phyloP scores from a whole-genome alignment of 208 protist genomes.

The Leishmania arabica region DNA sequence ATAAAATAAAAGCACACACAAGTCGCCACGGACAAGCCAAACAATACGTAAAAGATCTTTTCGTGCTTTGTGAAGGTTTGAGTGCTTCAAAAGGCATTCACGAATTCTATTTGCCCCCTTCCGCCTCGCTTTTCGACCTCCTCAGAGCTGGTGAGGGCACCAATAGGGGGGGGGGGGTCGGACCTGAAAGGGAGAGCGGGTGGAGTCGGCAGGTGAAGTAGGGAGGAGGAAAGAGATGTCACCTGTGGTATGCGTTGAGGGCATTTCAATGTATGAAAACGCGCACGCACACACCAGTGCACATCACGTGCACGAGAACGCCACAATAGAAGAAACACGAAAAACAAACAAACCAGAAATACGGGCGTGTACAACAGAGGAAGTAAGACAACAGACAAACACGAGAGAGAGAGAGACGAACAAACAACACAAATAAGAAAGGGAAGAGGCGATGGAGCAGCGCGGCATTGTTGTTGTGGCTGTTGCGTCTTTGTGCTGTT shows the following conservation, averaged over 20 bases:
- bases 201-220: not conserved
- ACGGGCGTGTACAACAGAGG: slow-evolving; percentile 1
- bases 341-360: slow-evolving; percentile 1
- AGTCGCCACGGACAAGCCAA: not conserved
- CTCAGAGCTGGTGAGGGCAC: not conserved
- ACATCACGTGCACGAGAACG: slow-evolving; percentile 6
- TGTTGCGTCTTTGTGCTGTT: not conserved
- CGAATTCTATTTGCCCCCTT: not conserved
- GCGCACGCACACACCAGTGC: not conserved
- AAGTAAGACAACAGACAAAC: slow-evolving; percentile 14
- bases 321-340: slow-evolving; percentile 8
- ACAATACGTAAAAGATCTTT: not conserved
- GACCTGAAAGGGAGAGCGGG: not conserved
- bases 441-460: not conserved
- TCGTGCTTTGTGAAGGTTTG: not conserved
- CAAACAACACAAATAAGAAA: not conserved
- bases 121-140: not conserved
- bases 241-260: not conserved
- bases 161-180: not conserved
- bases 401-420: not conserved
- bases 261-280: not conserved
- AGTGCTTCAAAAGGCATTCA: slow-evolving; percentile 8
- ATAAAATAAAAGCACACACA: not conserved
- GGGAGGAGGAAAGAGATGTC: not conserved
- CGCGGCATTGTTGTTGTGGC: not conserved